Base-by-base conservation (phyloP, 768 basidiomycete species). In the Trametes maxima region DNA sequence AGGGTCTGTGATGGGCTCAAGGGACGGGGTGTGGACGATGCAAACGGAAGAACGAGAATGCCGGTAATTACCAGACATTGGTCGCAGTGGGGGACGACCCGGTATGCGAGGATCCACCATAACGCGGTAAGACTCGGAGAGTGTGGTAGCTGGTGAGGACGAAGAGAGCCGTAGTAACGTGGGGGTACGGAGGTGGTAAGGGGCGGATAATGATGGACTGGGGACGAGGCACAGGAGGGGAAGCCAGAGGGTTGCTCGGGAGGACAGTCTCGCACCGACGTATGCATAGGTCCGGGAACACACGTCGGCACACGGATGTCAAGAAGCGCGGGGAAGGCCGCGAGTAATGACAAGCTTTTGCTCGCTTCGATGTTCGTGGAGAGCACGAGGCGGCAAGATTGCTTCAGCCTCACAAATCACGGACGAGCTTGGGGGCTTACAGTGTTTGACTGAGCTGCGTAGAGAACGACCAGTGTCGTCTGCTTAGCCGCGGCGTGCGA, bases 21-120 rank as follows among this genome's bases (percentile, higher is more conserved):
- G 48, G 8, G 58, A 55, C 7, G 62, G 62, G 13, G 57, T 63
- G 19, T 63, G 62, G 8, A 50, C 49, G n/a, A 64, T 51, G 46
- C 36, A 59, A 16, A 59, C 21, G 17, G 62, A 64, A 1, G 62
- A 55, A 24, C 62, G 62, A 12, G 62, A 59, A 19, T 59, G 47
- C 4, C 57, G 47, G 24, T 54, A 43, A 11, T 19, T 54, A 17
- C 33, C 47, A 19, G 36, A 50, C 6, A 43, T 19, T 5, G 53
- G 57, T 1, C 57, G 46, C 28, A 43, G 21, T 6, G 62, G 22
- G 1, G 55, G 45, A 43, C 51, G 53, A n/a, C 16, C n/a, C 10
- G 57, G 56, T 12, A 43, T 33, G 35, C 37, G 50, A 22, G 56
- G 24, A 13, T 53, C 40, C 56, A 63, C 54, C 28, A 50, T 19